Evolutionary conservation across 1,284 basidiomycete species (phyloP).

Genomic region (Gymnopus androsaceus): DNA sequence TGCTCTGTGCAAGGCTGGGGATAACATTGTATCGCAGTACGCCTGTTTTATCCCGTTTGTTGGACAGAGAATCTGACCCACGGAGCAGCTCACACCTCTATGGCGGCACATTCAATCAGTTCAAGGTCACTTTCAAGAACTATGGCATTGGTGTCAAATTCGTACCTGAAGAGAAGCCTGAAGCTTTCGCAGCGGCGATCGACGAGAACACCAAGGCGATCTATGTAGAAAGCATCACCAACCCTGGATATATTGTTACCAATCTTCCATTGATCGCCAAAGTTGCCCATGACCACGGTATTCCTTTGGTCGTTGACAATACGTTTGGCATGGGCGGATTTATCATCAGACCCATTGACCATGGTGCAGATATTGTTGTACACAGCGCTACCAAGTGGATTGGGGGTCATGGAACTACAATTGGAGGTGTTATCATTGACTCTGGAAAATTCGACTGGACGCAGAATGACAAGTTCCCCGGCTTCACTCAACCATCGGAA

Average conservation of each 20-base stretch:
- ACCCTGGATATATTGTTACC: slow-evolving; percentile 79
- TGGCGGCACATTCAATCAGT: slow-evolving; percentile 85
- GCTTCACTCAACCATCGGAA: slow-evolving; percentile 80
- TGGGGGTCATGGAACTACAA: slow-evolving; percentile 87
- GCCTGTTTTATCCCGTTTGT: too few relatives aligned
- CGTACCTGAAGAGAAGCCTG: slow-evolving; percentile 63
- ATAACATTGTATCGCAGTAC: too few relatives aligned
- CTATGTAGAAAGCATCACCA: slow-evolving; percentile 83
- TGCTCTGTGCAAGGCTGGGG: slow-evolving; percentile 67
- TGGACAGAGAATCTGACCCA: too few relatives aligned
- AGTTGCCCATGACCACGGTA: slow-evolving; percentile 71
- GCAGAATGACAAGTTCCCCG: slow-evolving; percentile 78
- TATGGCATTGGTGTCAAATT: slow-evolving; percentile 82
- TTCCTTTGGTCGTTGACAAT: slow-evolving; percentile 88
- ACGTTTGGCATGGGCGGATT: slow-evolving; percentile 90
- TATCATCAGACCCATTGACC: slow-evolving; percentile 71
- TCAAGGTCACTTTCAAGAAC: slow-evolving; percentile 84
- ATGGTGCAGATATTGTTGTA: slow-evolving; percentile 85
- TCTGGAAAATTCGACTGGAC: slow-evolving; percentile 89
- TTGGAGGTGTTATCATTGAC: slow-evolving; percentile 83
- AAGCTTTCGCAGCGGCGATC: slow-evolving; percentile 72
- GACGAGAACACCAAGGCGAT: slow-evolving; percentile 79
- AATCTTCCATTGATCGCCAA: slow-evolving; percentile 72
- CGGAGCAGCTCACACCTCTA: slow-evolving; percentile 62
- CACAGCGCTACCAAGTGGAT: slow-evolving; percentile 94